Conservation (phyloP, 108 stramenopile species). For the Schizochytrium sp. region DNA sequence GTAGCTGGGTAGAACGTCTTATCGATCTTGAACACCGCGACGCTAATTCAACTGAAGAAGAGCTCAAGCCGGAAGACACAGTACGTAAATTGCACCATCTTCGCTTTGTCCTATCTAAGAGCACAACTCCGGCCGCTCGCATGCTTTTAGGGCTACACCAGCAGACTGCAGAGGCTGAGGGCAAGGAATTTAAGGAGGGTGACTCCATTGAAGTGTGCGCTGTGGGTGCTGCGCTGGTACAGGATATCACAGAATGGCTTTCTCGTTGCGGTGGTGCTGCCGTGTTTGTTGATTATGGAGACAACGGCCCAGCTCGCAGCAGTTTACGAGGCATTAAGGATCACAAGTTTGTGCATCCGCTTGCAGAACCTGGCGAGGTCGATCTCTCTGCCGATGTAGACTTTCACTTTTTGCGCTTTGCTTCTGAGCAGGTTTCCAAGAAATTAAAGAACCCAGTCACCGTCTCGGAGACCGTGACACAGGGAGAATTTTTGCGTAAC, state of each 20-base stretch:
- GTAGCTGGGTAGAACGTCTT: conserved; percentile 92
- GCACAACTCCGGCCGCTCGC: conserved; percentile 80
- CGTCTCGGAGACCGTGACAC: conserved; percentile 87
- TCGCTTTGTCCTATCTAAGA: conserved; percentile 84
- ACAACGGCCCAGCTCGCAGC: conserved; percentile 84
- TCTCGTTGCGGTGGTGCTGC: conserved; percentile 84
- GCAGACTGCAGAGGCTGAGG: not conserved
- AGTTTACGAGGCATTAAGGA: conserved; percentile 88
- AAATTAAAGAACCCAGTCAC: conserved; percentile 47
- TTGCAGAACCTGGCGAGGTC: conserved; percentile 87
- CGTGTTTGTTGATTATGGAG: conserved; percentile 96
- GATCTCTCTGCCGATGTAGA: conserved; percentile 99
- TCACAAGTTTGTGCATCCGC: conserved; percentile 86
- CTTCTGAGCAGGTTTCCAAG: conserved; percentile 67
- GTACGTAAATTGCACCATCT: conserved; percentile 76
- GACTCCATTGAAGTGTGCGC: conserved; percentile 92
- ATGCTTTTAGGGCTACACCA: conserved; percentile 38
- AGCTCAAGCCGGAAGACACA: not conserved
- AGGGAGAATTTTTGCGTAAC: conserved; percentile 88
- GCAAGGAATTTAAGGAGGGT: conserved; percentile 74
- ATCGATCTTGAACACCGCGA: conserved; percentile 82
- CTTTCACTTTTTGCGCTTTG: conserved; percentile 74
- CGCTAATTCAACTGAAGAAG: conserved; percentile 35
- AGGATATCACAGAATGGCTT: conserved; percentile 87
- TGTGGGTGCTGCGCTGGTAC: conserved; percentile 83